phyloP scores from a whole-genome alignment of 371 early-diverging fungal genomes.

The Scutellospora calospora region DNA sequence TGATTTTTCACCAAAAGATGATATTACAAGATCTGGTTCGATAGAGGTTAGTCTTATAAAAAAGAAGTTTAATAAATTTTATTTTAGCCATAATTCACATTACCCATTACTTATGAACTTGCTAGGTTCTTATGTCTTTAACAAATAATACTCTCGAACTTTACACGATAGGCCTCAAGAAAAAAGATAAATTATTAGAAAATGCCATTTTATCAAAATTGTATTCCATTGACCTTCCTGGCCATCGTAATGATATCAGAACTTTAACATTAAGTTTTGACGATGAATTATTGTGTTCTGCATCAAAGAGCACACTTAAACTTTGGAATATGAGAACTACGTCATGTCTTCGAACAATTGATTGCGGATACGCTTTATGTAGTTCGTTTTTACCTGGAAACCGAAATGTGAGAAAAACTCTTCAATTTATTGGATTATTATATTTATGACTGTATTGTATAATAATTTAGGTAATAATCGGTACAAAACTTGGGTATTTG shows the following conservation, averaged over 20 bases:
- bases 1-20: constrained; percentile 70
- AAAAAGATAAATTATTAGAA: constrained; percentile 48
- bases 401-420: constrained; percentile 78
- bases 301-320: constrained; percentile 80
- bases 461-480: constrained; percentile 74
- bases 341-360: constrained; percentile 86
- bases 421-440: background rate
- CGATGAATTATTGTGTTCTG: constrained; percentile 86
- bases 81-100: background rate
- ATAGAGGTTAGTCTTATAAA: constrained; percentile 51
- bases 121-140: constrained; percentile 63
- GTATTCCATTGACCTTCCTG: constrained; percentile 80
- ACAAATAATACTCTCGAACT: constrained; percentile 80
- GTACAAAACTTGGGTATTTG: constrained; percentile 90
- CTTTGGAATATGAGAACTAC: constrained; percentile 89
- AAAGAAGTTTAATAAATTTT: background rate
- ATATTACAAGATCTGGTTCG: constrained; percentile 63
- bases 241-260: constrained; percentile 93
- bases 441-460: background rate
- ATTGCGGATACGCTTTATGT: constrained; percentile 87
- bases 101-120: background rate
- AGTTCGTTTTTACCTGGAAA: constrained; percentile 92
- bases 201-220: constrained; percentile 59
- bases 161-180: constrained; percentile 65
- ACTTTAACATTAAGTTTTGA: constrained; percentile 86